A percentile compares a stretch with the other conserved stretches of the same genome.
These are phyloP conservation scores for Malus sylvestris DNA, from an alignment of 306 rosid species.

Conservation along the genomic window DNA sequence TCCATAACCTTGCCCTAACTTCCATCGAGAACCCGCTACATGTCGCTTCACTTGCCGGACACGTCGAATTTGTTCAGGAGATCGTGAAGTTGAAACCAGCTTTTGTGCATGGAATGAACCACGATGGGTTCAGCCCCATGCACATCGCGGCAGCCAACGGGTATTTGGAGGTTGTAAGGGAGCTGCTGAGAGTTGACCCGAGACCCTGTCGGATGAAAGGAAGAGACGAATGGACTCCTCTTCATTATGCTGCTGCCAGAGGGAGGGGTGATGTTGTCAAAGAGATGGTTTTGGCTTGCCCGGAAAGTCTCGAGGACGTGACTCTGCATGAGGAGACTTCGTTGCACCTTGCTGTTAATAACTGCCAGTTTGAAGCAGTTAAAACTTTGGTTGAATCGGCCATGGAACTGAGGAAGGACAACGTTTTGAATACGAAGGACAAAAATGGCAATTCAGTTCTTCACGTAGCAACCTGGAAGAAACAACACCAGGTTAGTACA, in stretches of 20 bases:
- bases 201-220: constrained; percentile 17
- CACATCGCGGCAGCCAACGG: constrained; percentile 30
- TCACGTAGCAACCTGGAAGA: constrained; percentile 29
- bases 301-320: constrained; percentile 22
- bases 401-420: constrained; percentile 1
- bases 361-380: constrained; percentile 16
- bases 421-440: constrained; percentile 7
- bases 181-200: constrained; percentile 15
- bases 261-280: constrained; percentile 16
- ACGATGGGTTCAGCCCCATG: constrained; percentile 20
- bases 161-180: constrained; percentile 19
- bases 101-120: constrained; percentile 12
- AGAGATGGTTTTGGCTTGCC: constrained; percentile 24
- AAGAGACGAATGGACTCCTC: constrained; percentile 24
- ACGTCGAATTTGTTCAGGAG: constrained; percentile 15
- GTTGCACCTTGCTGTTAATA: constrained; percentile 25
- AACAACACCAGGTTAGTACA: constrained; percentile 19
- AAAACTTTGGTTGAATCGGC: constrained; percentile 1
- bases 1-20: not conserved
- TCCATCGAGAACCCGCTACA: constrained; percentile 12
- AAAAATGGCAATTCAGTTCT: constrained; percentile 19
- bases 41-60: not conserved
- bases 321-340: constrained; percentile 15
- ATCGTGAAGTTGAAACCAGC: constrained; percentile 8
- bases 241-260: constrained; percentile 27